phyloP scores from a whole-genome alignment of 257 asterid species.

The Solanum corneliomulleri region DNA sequence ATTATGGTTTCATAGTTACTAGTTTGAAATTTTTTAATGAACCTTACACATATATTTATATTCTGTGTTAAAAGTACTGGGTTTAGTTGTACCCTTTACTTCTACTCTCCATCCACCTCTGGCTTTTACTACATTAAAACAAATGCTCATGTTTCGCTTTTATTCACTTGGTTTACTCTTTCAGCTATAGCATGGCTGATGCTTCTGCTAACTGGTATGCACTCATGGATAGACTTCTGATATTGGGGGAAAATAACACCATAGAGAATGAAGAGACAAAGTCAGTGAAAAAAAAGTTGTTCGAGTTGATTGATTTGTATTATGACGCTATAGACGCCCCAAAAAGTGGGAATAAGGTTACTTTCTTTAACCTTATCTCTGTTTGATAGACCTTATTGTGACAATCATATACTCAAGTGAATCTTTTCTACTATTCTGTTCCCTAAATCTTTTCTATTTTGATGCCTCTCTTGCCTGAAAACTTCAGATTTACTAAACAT shows the following conservation, averaged over 20 bases:
- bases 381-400: not conserved
- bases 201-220: conserved; percentile 74
- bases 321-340: conserved; percentile 92
- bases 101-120: not conserved
- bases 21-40: not conserved
- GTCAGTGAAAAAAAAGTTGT: conserved; percentile 23
- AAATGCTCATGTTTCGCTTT: not conserved
- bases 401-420: not conserved
- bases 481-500: not conserved
- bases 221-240: conserved; percentile 61
- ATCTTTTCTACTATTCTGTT: not conserved
- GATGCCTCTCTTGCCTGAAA: not conserved
- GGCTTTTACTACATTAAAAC: not conserved
- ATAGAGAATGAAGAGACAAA: conserved; percentile 19
- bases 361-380: not conserved
- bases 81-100: not conserved
- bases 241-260: conserved; percentile 24
- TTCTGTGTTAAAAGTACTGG: not conserved
- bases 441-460: not conserved
- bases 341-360: conserved; percentile 75
- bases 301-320: conserved; percentile 46
- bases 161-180: not conserved
- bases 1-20: not conserved
- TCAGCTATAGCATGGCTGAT: conserved; percentile 43
- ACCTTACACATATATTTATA: not conserved